Evolutionary conservation across 1,139 yeast genomes (phyloP).

Genomic region (Pichia sp.): DNA sequence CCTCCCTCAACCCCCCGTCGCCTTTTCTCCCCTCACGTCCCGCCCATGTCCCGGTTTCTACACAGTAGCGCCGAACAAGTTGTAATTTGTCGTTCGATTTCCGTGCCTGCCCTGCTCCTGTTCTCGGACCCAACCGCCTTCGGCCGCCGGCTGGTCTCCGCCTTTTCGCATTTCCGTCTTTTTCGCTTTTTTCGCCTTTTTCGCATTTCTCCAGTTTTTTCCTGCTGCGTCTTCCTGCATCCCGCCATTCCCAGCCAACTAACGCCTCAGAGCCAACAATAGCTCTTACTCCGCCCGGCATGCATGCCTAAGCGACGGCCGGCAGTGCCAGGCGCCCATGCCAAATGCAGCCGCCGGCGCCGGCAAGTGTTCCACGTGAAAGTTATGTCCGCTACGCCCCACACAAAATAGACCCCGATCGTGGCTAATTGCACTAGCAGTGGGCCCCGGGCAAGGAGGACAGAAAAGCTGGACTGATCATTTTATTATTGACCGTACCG

Average conservation of each 20-base stretch:
- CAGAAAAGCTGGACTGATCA: background rate
- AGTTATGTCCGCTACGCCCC: background rate
- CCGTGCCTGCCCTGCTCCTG: background rate
- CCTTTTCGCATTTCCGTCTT: background rate
- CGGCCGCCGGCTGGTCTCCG: background rate
- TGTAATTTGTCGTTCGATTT: background rate
- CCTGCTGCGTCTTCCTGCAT: background rate
- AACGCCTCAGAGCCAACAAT: background rate
- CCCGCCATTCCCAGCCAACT: background rate
- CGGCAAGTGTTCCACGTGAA: background rate
- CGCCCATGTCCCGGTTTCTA: background rate
- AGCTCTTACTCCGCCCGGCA: background rate
- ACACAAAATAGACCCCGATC: background rate
- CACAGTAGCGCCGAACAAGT: background rate
- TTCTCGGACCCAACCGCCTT: no score
- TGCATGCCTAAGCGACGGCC: background rate
- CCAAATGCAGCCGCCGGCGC: background rate
- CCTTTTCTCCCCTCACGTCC: no score
- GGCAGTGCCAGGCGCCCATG: background rate
- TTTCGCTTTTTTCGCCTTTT: background rate
- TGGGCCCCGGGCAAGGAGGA: background rate
- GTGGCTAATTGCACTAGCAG: background rate
- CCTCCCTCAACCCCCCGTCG: no score
- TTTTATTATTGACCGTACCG: background rate
- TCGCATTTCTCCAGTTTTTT: background rate